Percentiles rank a stretch among this genome's conserved stretches.
phyloP scores from a whole-genome alignment of 176 grass and related monocot genomes.

The Thinopyrum elongatum region DNA sequence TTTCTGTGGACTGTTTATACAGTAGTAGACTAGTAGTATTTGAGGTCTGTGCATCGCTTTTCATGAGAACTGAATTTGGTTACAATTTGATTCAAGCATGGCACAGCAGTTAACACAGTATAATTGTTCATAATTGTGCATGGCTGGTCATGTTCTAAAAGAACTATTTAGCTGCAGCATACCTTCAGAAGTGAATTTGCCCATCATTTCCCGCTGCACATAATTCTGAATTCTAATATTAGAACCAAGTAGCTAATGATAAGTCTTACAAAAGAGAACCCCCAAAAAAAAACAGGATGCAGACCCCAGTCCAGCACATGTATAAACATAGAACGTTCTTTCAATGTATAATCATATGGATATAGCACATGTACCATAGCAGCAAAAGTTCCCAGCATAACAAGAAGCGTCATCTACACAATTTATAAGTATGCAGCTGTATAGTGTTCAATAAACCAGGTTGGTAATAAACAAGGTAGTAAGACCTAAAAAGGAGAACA shows the following conservation, averaged over 20 bases:
- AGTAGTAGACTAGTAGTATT: neutral
- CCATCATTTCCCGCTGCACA: neutral
- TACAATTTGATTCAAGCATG: neutral
- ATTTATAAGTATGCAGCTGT: neutral
- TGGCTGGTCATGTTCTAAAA: neutral
- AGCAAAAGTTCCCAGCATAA: neutral
- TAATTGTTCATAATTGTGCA: neutral
- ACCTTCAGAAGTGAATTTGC: neutral
- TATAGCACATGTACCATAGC: neutral
- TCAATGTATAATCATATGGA: neutral
- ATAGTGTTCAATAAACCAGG: conserved; percentile 15
- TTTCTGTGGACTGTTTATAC: neutral
- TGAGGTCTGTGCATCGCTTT: neutral
- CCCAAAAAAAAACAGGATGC: neutral
- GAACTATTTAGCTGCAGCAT: neutral
- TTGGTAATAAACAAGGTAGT: too few relatives aligned
- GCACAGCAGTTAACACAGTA: too few relatives aligned
- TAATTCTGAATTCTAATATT: conserved; percentile 7
- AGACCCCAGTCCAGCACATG: neutral
- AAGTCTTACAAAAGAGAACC: neutral
- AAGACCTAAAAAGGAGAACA: too few relatives aligned
- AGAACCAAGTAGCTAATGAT: neutral
- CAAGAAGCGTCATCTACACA: neutral
- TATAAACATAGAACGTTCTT: neutral
- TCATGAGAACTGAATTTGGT: neutral